Evolutionary conservation across 2,329 filamentous ascomycete genomes (phyloP), one percentile per base, ranked within the genome.

Genomic region (Graphilbum ipis-grandicollis): DNA sequence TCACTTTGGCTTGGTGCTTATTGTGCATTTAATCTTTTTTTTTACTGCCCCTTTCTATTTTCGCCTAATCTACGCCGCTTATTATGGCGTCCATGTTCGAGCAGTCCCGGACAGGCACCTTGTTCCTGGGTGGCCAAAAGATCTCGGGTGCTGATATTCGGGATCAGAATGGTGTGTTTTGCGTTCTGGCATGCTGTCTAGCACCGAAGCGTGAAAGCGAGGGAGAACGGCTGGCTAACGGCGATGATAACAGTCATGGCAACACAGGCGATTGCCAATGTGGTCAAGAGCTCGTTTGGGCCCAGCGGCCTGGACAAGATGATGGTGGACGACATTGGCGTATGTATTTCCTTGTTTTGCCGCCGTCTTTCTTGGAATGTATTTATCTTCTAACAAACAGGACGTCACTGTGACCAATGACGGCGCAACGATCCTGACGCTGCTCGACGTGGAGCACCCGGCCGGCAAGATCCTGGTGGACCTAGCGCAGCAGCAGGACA

Each of bases 301-400:
- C 90, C 90, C 36, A 93, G 84, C 44, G 90, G 90, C 34, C 71
- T 98, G 47, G 90, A 98, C 58, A 98, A 98, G 73, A 98, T 98
- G 90, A 96, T 98, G 90, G 90, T 98, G 50, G 90, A 98, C 63
- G 90, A 98, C 56, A 96, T 98, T 57, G 90, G 90, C 54, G 79
- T 84, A 72, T 50, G 76, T 50, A 5, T 21, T 37, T 19, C 9
- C 9, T 36, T 31, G 31, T 19, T 9, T 15, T 31, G n/a, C n/a
- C n/a, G n/a, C n/a, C n/a, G n/a, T n/a, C n/a, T n/a, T n/a, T n/a
- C n/a, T n/a, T n/a, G n/a, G n/a, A n/a, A n/a, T n/a, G n/a, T n/a
- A n/a, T n/a, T n/a, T n/a, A n/a, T n/a, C n/a, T n/a, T n/a, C 39
- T 39, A 22, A 43, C 34, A 31, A 22, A 31, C 49, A 84, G 79